These are phyloP conservation scores for Yamadazyma siamensis DNA, from an alignment of 1,139 yeast genomes.

Conservation along the genomic window DNA sequence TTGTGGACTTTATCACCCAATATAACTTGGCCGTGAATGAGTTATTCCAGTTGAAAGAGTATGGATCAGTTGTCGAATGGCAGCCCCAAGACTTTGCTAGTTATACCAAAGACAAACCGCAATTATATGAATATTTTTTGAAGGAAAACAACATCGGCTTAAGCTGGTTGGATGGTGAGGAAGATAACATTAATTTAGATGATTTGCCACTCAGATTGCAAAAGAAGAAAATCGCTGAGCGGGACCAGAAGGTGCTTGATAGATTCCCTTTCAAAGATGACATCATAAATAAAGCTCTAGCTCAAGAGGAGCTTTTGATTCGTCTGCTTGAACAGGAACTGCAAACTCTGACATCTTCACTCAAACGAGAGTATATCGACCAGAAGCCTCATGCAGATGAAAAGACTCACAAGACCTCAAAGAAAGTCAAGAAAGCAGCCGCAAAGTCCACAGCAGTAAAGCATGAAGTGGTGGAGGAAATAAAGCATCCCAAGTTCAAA, in stretches of 20 bases:
- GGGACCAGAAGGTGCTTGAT: conserved; percentile 28
- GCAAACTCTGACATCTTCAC: too few relatives aligned
- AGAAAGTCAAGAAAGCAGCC: conserved; percentile 1
- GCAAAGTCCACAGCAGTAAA: too few relatives aligned
- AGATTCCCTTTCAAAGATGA: conserved; percentile 36
- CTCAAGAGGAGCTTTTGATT: conserved; percentile 17
- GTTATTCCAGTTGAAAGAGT: conserved; percentile 57
- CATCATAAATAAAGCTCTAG: conserved; percentile 23
- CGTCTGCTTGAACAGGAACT: conserved; percentile 1
- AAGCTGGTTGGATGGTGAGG: conserved; percentile 32
- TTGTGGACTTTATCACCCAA: conserved; percentile 37
- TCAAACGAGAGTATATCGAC: not conserved
- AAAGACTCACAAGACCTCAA: not conserved
- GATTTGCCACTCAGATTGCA: conserved; percentile 41
- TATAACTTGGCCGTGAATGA: conserved; percentile 48
- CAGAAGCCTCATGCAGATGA: conserved; percentile 3
- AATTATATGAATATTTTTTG: conserved; percentile 32
- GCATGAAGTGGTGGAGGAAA: too few relatives aligned
- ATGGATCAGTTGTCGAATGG: conserved; percentile 57
- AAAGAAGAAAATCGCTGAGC: conserved; percentile 42
- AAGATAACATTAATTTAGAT: conserved; percentile 24
- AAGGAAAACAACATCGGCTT: conserved; percentile 25
- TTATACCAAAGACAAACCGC: conserved; percentile 27
- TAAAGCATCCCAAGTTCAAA: not conserved
- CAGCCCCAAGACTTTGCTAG: conserved; percentile 49